These are phyloP conservation scores for Plantago major DNA, from an alignment of 257 asterid genomes.

Conservation along the genomic window DNA sequence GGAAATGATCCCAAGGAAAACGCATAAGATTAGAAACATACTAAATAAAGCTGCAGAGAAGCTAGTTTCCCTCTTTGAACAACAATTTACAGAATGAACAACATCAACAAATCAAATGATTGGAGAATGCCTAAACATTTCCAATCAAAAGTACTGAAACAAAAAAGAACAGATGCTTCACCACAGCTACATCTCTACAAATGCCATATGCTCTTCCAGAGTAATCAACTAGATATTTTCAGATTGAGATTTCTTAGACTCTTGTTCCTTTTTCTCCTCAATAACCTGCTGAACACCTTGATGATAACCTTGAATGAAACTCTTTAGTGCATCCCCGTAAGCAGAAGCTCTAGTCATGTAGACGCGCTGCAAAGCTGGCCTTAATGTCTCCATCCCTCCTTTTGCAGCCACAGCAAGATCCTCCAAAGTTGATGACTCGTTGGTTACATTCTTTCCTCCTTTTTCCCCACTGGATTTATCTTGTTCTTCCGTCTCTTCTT, in stretches of 20 bases:
- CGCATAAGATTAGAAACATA: too few relatives aligned
- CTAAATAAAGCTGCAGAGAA: too few relatives aligned
- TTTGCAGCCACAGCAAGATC: constrained; percentile 94
- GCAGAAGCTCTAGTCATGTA: constrained; percentile 95
- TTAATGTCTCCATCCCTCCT: constrained; percentile 87
- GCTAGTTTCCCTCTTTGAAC: too few relatives aligned
- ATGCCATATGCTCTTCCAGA: too few relatives aligned
- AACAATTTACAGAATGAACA: too few relatives aligned
- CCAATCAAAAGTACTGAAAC: too few relatives aligned
- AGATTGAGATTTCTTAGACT: background rate
- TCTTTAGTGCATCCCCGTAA: constrained; percentile 76
- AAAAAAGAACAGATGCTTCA: too few relatives aligned
- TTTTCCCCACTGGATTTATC: constrained; percentile 28
- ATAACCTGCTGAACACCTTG: constrained; percentile 78
- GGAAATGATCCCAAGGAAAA: too few relatives aligned
- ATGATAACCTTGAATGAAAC: constrained; percentile 90
- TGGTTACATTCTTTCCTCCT: constrained; percentile 24
- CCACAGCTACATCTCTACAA: too few relatives aligned
- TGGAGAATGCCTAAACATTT: too few relatives aligned
- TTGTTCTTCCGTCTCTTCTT: constrained; percentile 36
- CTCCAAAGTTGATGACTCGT: constrained; percentile 79
- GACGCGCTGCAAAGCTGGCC: constrained; percentile 84
- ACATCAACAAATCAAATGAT: too few relatives aligned
- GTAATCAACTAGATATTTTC: too few relatives aligned
- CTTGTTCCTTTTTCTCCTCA: constrained; percentile 56